These are phyloP conservation scores for Mesembryanthemum crystallinum DNA, from an alignment of 148 eudicot genomes.

Conservation along the genomic window DNA sequence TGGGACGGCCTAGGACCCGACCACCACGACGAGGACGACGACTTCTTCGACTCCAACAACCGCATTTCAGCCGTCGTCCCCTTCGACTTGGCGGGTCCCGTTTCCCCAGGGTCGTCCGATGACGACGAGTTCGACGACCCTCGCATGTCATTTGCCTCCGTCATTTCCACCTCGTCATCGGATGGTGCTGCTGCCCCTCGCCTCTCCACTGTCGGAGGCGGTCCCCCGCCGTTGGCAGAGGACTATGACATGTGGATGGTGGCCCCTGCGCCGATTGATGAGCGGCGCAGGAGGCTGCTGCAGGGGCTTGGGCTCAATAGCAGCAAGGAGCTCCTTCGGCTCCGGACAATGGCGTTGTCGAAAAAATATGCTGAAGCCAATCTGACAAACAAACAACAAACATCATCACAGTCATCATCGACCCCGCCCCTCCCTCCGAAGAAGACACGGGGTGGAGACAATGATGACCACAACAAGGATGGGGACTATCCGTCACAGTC, in stretches of 20 bases:
- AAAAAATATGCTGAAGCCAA: constrained; percentile 27
- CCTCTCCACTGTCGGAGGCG: not conserved
- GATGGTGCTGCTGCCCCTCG: constrained; percentile 15
- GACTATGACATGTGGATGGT: constrained; percentile 77
- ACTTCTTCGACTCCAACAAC: constrained; percentile 64
- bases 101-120: constrained; percentile 39
- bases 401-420: not conserved
- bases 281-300: constrained; percentile 59
- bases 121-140: constrained; percentile 54
- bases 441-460: not conserved
- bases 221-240: constrained; percentile 19
- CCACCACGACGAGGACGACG: constrained; percentile 50
- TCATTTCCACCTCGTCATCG: constrained; percentile 20
- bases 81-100: constrained; percentile 31
- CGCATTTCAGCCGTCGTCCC: constrained; percentile 58
- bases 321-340: constrained; percentile 47
- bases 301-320: constrained; percentile 88
- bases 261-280: constrained; percentile 66
- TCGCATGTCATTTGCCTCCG: constrained; percentile 62
- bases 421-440: not conserved
- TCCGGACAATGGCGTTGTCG: constrained; percentile 40
- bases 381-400: not conserved
- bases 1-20: constrained; percentile 56
- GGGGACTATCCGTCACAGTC: not conserved
- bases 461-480: not conserved